Base-by-base conservation (phyloP, 73 alveolate genomes). In the Stentor roeselii region DNA sequence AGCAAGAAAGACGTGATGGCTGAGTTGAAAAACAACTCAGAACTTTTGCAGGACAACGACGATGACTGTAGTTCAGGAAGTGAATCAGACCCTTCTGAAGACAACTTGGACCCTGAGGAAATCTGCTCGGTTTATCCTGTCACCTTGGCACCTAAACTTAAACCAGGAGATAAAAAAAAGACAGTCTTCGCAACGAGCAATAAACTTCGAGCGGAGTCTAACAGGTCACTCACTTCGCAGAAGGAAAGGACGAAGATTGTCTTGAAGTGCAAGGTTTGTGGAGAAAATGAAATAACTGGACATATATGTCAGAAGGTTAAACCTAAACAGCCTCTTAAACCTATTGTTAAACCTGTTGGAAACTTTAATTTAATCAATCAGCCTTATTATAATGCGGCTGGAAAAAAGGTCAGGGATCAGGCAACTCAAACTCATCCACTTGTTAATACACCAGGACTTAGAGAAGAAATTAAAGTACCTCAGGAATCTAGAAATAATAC, bases 41-140 rank as follows among this genome's bases (percentile, higher is more conserved):
- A 41, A 76, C 31, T 39, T 15, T 35, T 39, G 39, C 78, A 39
- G 39, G 84, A 76, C 37, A 39, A 37, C 39, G 74, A 76, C 1
- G 36, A 76, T 27, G 15, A 40, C 39, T 15, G n/a, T 31, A n/a
- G 41, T 21, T 39, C 60, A 39, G 84, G 84, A 0, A 39, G 75
- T 39, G 84, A 76, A 1, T 76, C 84, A 37, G 84, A 76, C 34
- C 84, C 84, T 1, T 37, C 82, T 39, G 60, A 39, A 3, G 84
- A 76, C 39, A 76, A 76, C 2, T 76, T 37, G 34, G 74, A 76
- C 21, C 74, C 84, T n/a, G 84, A 76, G 34, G 60, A 37, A 39
- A 14, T 21, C 39, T 15, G 36, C 14, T 14, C 32, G 21, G 30
- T 76, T 36, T 14, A 27, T 15, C 84, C 84, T 1, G 67, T 67